A percentile compares a stretch with the other conserved stretches of the same genome.
Conservation (phyloP, 139 green algal genomes). For the Chlorella ohadii region DNA sequence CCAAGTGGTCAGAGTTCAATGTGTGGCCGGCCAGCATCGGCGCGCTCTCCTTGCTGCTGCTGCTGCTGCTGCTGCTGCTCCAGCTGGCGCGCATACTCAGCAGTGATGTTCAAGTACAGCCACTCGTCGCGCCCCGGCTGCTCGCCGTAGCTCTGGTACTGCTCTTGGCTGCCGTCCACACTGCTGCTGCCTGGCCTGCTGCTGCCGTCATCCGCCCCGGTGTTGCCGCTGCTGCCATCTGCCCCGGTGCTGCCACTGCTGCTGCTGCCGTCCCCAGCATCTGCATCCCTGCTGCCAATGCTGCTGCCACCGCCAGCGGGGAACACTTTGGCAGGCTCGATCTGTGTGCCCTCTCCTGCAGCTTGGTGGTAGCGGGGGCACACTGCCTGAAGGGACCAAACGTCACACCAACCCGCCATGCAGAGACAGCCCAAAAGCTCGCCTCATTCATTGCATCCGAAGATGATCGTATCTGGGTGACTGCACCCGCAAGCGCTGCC, state of each 20-base stretch:
- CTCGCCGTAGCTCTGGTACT: background rate
- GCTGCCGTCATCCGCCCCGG: too few relatives aligned
- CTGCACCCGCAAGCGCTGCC: too few relatives aligned
- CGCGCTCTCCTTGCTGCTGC: background rate
- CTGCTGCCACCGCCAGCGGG: background rate
- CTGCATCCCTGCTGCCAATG: too few relatives aligned
- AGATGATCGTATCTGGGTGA: too few relatives aligned
- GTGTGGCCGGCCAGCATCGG: background rate
- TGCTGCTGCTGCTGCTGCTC: background rate
- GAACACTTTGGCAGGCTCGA: slow-evolving; percentile 3
- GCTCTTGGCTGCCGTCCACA: background rate
- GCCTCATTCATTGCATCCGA: too few relatives aligned
- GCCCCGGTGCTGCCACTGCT: too few relatives aligned
- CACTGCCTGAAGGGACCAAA: background rate
- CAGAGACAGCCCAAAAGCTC: too few relatives aligned
- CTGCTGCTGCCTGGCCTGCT: too few relatives aligned
- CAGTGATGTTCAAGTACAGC: slow-evolving; percentile 11
- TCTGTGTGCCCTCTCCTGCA: slow-evolving; percentile 31
- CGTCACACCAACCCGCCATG: too few relatives aligned
- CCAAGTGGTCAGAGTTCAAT: background rate
- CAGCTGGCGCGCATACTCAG: background rate
- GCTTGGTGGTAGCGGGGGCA: background rate
- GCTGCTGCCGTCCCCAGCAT: background rate
- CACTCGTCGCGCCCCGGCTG: background rate
- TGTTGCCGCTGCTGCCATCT: too few relatives aligned